Conservation (phyloP, 192 early-diverging fungal species). For the Linnemannia exigua region DNA sequence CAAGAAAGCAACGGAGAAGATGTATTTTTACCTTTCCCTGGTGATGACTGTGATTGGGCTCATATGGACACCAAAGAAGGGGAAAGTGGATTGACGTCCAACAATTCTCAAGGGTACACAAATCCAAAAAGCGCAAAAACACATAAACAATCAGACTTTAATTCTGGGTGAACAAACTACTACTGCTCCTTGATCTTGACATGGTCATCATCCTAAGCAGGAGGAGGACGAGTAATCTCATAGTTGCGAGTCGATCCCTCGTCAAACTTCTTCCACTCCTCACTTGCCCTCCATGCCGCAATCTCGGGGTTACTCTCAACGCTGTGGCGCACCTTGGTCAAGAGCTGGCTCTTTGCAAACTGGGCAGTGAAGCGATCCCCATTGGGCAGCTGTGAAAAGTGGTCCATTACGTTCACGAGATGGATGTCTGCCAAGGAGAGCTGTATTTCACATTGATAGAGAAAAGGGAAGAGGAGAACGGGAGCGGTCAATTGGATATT, state of each 20-base stretch:
- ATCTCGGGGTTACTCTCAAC: slow-evolving; percentile 13
- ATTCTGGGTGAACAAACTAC: neutral
- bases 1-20: neutral
- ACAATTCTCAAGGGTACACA: no score
- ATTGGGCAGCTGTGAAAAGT: slow-evolving; percentile 28
- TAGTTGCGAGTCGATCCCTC: neutral
- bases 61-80: neutral
- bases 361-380: slow-evolving; percentile 21
- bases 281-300: slow-evolving; percentile 19
- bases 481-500: neutral
- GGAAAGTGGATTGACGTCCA: neutral
- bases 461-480: neutral
- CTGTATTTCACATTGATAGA: neutral
- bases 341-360: slow-evolving; percentile 11
- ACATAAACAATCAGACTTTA: no score
- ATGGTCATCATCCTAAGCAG: neutral
- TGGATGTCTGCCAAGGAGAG: slow-evolving; percentile 37
- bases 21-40: no score
- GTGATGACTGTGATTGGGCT: neutral
- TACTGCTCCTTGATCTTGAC: neutral
- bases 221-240: neutral
- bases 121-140: no score
- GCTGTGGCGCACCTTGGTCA: slow-evolving; percentile 35
- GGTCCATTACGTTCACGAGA: slow-evolving; percentile 26
- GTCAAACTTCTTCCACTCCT: neutral